phyloP scores from a whole-genome alignment of 2,329 filamentous ascomycete genomes.

The Exophiala lecanii-corni region DNA sequence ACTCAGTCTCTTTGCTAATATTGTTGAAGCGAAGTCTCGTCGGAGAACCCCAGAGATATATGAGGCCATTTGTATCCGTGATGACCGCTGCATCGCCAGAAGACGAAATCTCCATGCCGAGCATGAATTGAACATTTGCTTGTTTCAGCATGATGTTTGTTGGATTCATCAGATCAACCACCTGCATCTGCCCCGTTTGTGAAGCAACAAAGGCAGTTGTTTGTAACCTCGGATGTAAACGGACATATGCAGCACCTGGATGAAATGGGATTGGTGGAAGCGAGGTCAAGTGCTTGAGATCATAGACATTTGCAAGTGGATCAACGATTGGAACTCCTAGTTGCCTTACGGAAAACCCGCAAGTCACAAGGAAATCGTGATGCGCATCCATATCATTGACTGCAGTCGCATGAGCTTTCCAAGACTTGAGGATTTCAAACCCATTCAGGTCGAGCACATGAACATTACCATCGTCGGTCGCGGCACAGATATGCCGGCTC shows the following conservation, averaged over 20 bases:
- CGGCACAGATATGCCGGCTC: constrained; percentile 82
- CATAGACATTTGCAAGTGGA: constrained; percentile 90
- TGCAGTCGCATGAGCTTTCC: constrained; percentile 82
- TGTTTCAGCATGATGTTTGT: constrained; percentile 82
- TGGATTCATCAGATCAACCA: constrained; percentile 91
- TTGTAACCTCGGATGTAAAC: constrained; percentile 93
- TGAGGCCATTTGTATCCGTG: constrained; percentile 69
- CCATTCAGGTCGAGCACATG: constrained; percentile 78
- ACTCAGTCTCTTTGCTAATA: constrained; percentile 70
- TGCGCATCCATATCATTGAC: constrained; percentile 98
- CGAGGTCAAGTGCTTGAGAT: constrained; percentile 82
- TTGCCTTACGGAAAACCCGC: constrained; percentile 83
- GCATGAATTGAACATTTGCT: constrained; percentile 72
- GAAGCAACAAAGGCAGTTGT: constrained; percentile 93
- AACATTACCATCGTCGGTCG: constrained; percentile 74
- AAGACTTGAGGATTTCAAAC: constrained; percentile 75
- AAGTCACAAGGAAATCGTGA: constrained; percentile 91
- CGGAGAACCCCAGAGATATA: constrained; percentile 85
- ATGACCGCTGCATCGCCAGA: constrained; percentile 82
- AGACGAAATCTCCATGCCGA: constrained; percentile 77
- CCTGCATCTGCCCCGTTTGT: constrained; percentile 86
- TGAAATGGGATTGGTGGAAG: constrained; percentile 89
- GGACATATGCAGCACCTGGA: constrained; percentile 85
- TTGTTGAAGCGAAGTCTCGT: constrained; percentile 84
- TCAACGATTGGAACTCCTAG: constrained; percentile 78